A percentile compares a stretch with the other conserved stretches of the same genome.
Conservation (phyloP, 768 basidiomycete genomes). For the Pleurotus salmoneostramineus region DNA sequence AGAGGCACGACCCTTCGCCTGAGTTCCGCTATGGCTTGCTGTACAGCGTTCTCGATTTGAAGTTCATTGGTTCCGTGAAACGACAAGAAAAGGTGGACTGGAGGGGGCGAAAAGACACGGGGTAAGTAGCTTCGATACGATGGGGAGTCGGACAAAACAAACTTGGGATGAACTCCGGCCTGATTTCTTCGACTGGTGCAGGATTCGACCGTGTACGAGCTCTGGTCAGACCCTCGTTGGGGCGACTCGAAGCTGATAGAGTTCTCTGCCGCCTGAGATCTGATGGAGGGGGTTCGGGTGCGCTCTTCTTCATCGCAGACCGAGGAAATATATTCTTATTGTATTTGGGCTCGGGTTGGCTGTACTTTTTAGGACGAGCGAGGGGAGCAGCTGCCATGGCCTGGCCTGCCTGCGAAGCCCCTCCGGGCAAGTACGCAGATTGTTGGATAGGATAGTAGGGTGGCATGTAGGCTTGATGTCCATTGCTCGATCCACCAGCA, state of each 20-base stretch:
- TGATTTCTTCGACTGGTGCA: slow-evolving; percentile 4
- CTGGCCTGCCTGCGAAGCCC: neutral
- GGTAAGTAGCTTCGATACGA: neutral
- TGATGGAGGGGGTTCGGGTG: slow-evolving; percentile 19
- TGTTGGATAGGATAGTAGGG: slow-evolving; percentile 5
- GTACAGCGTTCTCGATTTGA: slow-evolving; percentile 47
- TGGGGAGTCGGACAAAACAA: neutral
- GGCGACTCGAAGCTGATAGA: slow-evolving; percentile 9
- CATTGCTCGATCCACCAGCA: slow-evolving; percentile 29
- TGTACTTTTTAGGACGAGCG: slow-evolving; percentile 10
- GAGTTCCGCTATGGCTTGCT: slow-evolving; percentile 54
- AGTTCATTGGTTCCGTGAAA: slow-evolving; percentile 66
- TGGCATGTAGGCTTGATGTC: slow-evolving; percentile 23
- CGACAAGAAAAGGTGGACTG: slow-evolving; percentile 73
- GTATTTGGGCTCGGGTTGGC: slow-evolving; percentile 14
- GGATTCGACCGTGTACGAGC: slow-evolving; percentile 14
- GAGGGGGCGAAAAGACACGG: neutral
- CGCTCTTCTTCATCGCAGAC: slow-evolving; percentile 55
- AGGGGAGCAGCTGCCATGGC: slow-evolving; percentile 4
- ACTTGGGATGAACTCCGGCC: slow-evolving; percentile 9
- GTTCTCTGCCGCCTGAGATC: slow-evolving; percentile 19
- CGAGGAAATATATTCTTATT: slow-evolving; percentile 19
- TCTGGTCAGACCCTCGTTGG: slow-evolving; percentile 10
- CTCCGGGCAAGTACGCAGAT: slow-evolving; percentile 3
- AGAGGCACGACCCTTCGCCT: slow-evolving; percentile 50